Evolutionary conservation across 257 asterid genomes (phyloP).

Genomic region (Salvia miltiorrhiza): DNA sequence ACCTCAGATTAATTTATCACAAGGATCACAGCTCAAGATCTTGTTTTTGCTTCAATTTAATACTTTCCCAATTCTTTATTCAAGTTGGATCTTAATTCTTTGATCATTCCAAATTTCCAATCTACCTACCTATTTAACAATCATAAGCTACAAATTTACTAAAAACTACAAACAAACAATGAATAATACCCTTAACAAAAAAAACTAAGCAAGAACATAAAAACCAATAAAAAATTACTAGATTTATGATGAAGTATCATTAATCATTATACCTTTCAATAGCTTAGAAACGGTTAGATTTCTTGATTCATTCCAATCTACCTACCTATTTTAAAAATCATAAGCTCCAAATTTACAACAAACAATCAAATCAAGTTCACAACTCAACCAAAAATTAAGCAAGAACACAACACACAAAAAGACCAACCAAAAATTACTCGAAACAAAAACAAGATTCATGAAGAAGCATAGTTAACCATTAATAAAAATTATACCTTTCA

Average conservation of each 20-base stretch:
- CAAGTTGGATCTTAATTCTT: not conserved
- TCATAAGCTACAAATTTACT: not conserved
- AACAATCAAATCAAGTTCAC: too few species aligned
- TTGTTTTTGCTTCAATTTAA: slow-evolving; percentile 15
- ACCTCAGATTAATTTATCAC: not conserved
- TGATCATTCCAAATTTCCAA: not conserved
- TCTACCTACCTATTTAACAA: not conserved
- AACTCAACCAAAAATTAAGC: slow-evolving; percentile 7
- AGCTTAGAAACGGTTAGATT: slow-evolving; percentile 24
- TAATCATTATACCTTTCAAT: slow-evolving; percentile 42
- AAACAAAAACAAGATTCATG: too few species aligned
- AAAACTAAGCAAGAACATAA: slow-evolving; percentile 4
- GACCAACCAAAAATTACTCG: not conserved
- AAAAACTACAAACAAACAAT: not conserved
- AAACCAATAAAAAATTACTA: not conserved
- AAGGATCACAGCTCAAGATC: slow-evolving; percentile 8
- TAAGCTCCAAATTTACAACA: too few species aligned
- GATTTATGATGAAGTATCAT: not conserved
- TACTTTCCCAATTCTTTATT: not conserved
- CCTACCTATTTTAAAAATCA: too few species aligned
- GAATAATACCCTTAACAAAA: not conserved
- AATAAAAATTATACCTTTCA: slow-evolving; percentile 62
- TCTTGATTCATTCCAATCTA: slow-evolving; percentile 42
- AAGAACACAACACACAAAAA: not conserved
- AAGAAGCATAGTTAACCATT: not conserved